A percentile compares a stretch with the other conserved stretches of the same genome.
phyloP scores from a whole-genome alignment of 2,329 filamentous ascomycete species.

The Cladophialophora yegresii region DNA sequence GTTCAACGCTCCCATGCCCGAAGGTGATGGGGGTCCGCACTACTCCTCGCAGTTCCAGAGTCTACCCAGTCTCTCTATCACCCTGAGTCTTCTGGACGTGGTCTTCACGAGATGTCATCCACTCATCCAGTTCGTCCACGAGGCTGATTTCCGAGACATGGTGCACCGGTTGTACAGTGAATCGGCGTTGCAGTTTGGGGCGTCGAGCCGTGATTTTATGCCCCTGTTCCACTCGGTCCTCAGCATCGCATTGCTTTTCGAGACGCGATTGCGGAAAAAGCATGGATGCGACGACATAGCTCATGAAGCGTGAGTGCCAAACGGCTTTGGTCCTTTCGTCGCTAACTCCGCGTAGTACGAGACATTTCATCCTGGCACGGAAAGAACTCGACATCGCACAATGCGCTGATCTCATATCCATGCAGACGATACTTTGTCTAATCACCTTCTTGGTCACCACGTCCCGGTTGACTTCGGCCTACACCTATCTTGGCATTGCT shows the following conservation, averaged over 20 bases:
- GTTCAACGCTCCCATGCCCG: constrained; percentile 24
- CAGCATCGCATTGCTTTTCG: constrained; percentile 27
- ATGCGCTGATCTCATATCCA: constrained; percentile 26
- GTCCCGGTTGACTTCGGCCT: constrained; percentile 28
- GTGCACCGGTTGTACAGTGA: constrained; percentile 27
- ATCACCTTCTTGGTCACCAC: constrained; percentile 31
- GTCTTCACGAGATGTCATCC: constrained; percentile 29
- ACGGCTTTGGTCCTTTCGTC: not conserved
- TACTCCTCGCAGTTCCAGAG: constrained; percentile 12
- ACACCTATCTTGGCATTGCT: constrained; percentile 30
- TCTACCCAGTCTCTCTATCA: constrained; percentile 19
- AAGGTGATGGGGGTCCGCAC: constrained; percentile 5
- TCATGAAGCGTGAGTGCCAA: constrained; percentile 25
- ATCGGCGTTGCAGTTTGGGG: constrained; percentile 7
- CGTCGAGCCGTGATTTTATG: constrained; percentile 19
- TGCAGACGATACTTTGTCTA: constrained; percentile 27
- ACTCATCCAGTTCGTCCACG: constrained; percentile 30
- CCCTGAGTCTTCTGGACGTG: constrained; percentile 23
- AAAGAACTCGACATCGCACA: constrained; percentile 26
- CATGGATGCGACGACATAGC: constrained; percentile 28
- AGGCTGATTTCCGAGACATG: constrained; percentile 26
- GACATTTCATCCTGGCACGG: constrained; percentile 24
- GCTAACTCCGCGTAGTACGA: constrained; percentile 13
- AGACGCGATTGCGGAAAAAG: constrained; percentile 20
- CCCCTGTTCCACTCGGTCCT: constrained; percentile 29